Base-by-base conservation (phyloP, 345 rosid species). In the Draba incana region DNA sequence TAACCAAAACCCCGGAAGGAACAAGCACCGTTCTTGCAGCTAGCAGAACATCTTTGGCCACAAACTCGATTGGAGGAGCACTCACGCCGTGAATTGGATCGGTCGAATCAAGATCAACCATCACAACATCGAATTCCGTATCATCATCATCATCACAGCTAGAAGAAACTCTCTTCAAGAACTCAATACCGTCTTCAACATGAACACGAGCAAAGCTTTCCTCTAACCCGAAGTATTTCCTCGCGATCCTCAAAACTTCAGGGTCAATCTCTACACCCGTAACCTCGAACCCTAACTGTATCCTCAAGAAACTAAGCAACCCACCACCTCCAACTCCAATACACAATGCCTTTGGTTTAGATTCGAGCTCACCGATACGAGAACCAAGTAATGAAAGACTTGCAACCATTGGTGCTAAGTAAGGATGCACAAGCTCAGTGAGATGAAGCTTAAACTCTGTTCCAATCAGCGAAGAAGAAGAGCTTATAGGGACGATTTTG, bases 301-400 rank as follows among this genome's bases (percentile, higher is more conserved):
- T 30, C 68, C 39, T 84, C 76, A 93, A 62, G 56, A 87, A 90
- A 41, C 88, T 77, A 74, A 88, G 79, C 79, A 90, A 70, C 46
- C 90, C 93, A 31, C 98, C 96, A 12, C 98, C 98, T 1, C 98
- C 97, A 6, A 86, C 84, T 44, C 97, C 97, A 70, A 85, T 76
- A 66, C 96, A 92, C 78, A 90, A 64, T 16, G 85, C 96, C 62
- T 70, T 86, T 8, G 85, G 90, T 75, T 71, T 82, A 23, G 58
- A 27, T 47, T 80, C 77, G 3, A 48, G 14, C 15, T 70, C 75
- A 43, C 61, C 77, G 5, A 82, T 64, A 37, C 57, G 56, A 16
- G 62, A 57, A 47, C 38, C 75, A 72, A 84, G 69, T 73, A 89
- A 54, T 5, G 79, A 76, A 30, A 88, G 78, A 51, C 89, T 77